Conservation (phyloP, 306 rosid species). For the Hippophae tibetana region DNA sequence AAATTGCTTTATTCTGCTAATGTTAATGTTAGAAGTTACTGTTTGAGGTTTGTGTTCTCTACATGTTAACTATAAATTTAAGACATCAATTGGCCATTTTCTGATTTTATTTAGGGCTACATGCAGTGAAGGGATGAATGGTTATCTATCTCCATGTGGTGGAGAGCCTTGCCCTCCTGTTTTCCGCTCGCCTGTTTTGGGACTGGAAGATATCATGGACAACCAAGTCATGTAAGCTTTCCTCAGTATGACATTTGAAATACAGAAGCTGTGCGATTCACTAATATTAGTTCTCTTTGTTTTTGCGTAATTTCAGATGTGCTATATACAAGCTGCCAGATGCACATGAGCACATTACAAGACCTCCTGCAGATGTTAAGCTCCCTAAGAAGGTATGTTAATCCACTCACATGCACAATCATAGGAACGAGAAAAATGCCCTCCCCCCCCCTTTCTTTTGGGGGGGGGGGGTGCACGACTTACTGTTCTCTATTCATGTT, state of each 20-base stretch:
- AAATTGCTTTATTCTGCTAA: no score
- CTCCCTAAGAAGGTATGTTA: conserved; percentile 66
- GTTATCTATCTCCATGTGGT: conserved; percentile 71
- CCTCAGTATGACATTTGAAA: not conserved
- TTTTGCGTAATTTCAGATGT: conserved; percentile 41
- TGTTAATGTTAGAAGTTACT: no score
- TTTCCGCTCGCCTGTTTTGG: conserved; percentile 79
- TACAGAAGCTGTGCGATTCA: not conserved
- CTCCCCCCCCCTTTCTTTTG: no score
- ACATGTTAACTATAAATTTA: conserved; percentile 15
- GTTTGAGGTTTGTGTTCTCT: not conserved
- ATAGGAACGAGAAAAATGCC: no score
- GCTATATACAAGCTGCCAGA: conserved; percentile 79
- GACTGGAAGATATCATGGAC: conserved; percentile 86
- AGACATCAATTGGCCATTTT: conserved; percentile 31
- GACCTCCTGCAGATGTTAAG: conserved; percentile 66
- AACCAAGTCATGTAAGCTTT: conserved; percentile 86
- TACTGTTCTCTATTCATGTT: no score
- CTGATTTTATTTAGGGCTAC: conserved; percentile 63
- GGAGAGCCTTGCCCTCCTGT: conserved; percentile 97
- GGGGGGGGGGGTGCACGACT: no score
- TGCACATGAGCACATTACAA: conserved; percentile 54
- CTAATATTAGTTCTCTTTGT: not conserved
- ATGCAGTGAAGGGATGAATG: conserved; percentile 99
- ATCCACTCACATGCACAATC: no score